A percentile compares a stretch with the other conserved stretches of the same genome.
phyloP scores from a whole-genome alignment of 2,329 filamentous ascomycete genomes.

The Hypomyces rosellus region DNA sequence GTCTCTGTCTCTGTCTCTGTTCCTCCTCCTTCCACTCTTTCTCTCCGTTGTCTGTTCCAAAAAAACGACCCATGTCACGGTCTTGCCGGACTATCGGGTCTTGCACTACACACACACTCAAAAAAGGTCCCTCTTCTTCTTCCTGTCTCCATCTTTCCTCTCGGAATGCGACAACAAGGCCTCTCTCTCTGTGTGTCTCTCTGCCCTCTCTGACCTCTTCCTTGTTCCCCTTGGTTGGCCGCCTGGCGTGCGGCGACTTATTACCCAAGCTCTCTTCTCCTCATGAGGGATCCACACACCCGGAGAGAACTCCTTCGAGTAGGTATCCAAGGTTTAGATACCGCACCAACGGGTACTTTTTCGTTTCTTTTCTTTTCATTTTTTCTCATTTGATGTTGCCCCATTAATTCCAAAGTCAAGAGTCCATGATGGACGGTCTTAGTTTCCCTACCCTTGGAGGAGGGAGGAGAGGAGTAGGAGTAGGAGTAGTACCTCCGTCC shows the following conservation, averaged over 20 bases:
- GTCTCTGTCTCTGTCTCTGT: neutral
- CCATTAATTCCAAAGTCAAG: neutral
- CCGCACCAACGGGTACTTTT: neutral
- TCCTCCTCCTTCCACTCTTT: neutral
- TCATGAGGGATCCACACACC: too few relatives aligned
- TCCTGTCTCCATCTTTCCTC: slow-evolving; percentile 1
- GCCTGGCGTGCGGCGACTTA: too few relatives aligned
- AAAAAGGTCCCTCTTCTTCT: neutral
- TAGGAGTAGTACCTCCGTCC: neutral
- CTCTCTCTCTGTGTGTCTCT: too few relatives aligned
- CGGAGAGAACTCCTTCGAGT: neutral
- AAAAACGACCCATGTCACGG: neutral
- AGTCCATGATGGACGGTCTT: neutral
- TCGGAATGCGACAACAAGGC: slow-evolving; percentile 12
- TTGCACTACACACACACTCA: neutral
- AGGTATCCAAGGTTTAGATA: slow-evolving; percentile 1
- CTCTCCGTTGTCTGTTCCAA: neutral
- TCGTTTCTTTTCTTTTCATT: neutral
- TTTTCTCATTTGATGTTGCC: neutral
- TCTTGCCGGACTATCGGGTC: slow-evolving; percentile 1
- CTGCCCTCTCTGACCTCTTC: too few relatives aligned
- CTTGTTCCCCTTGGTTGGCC: neutral
- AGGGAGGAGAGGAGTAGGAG: neutral
- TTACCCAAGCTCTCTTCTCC: too few relatives aligned
- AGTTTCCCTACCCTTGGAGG: neutral